Conservation (phyloP, 345 rosid genomes). For the Eucalyptus regnans region DNA sequence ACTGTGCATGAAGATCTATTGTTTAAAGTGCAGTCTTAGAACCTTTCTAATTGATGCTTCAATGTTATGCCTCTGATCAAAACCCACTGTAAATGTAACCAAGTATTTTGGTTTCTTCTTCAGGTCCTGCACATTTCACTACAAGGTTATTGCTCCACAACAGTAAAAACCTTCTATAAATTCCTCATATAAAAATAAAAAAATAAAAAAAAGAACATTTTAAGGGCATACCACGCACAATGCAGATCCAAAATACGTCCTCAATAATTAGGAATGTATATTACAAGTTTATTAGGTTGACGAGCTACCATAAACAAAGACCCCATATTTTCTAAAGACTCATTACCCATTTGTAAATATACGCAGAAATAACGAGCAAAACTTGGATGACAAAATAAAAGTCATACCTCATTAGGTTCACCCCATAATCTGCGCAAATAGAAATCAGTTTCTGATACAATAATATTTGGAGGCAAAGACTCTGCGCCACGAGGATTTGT, state of each 20-base stretch:
- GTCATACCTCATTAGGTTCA: conserved; percentile 76
- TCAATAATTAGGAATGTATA: background rate
- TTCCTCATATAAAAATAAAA: background rate
- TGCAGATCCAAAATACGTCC: background rate
- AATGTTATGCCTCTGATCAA: conserved; percentile 55
- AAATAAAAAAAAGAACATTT: background rate
- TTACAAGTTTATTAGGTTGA: background rate
- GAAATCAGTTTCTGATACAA: conserved; percentile 71
- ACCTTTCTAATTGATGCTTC: conserved; percentile 81
- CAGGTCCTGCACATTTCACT: conserved; percentile 47
- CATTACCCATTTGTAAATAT: background rate
- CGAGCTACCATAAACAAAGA: background rate
- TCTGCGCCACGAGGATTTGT: conserved; percentile 95
- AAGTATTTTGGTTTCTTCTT: conserved; percentile 75
- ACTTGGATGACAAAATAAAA: background rate
- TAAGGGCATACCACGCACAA: background rate
- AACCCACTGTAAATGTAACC: conserved; percentile 78
- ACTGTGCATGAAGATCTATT: background rate
- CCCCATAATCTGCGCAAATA: conserved; percentile 93
- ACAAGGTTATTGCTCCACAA: background rate
- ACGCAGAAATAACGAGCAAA: background rate
- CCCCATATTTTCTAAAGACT: background rate
- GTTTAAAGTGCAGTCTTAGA: background rate
- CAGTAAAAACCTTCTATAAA: background rate
- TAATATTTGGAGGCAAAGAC: conserved; percentile 78